phyloP scores from a whole-genome alignment of 2,329 filamentous ascomycete species.

The Paracoccidioides lutzii region DNA sequence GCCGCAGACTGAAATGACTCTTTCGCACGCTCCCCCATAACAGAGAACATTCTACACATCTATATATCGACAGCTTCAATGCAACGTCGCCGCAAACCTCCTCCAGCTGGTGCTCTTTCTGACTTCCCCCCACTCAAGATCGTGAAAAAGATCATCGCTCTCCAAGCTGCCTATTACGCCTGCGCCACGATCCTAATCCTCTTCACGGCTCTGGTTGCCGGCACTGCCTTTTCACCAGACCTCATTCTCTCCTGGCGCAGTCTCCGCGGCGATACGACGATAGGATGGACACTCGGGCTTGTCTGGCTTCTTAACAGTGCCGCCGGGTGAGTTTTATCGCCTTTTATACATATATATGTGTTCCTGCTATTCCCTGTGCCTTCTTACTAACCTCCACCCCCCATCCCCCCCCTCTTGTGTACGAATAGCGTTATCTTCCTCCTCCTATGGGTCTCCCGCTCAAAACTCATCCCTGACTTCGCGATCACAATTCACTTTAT shows the following conservation, averaged over 20 bases:
- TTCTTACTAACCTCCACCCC: background rate
- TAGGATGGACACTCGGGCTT: slow-evolving; percentile 55
- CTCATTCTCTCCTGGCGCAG: slow-evolving; percentile 52
- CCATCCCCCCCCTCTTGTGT: background rate
- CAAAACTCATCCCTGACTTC: slow-evolving; percentile 91
- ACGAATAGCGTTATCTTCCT: slow-evolving; percentile 62
- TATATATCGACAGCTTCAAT: slow-evolving; percentile 19
- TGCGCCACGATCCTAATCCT: slow-evolving; percentile 49
- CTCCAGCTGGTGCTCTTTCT: slow-evolving; percentile 51
- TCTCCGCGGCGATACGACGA: slow-evolving; percentile 53
- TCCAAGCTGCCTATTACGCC: slow-evolving; percentile 53
- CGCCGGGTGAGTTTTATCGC: slow-evolving; percentile 42
- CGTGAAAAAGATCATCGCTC: slow-evolving; percentile 50
- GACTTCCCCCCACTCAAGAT: slow-evolving; percentile 57
- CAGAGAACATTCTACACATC: background rate
- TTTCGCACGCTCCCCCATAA: background rate
- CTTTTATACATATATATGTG: slow-evolving; percentile 4
- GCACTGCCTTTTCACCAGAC: slow-evolving; percentile 45
- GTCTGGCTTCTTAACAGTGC: slow-evolving; percentile 56
- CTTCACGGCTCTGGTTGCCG: slow-evolving; percentile 55
- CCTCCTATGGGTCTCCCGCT: slow-evolving; percentile 69
- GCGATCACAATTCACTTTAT: slow-evolving; percentile 76
- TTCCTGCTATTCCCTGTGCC: background rate
- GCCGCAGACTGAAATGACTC: background rate
- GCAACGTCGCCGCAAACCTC: slow-evolving; percentile 47